phyloP scores from a whole-genome alignment of 2,329 filamentous ascomycete species.

The Bimuria novae-zelandiae region DNA sequence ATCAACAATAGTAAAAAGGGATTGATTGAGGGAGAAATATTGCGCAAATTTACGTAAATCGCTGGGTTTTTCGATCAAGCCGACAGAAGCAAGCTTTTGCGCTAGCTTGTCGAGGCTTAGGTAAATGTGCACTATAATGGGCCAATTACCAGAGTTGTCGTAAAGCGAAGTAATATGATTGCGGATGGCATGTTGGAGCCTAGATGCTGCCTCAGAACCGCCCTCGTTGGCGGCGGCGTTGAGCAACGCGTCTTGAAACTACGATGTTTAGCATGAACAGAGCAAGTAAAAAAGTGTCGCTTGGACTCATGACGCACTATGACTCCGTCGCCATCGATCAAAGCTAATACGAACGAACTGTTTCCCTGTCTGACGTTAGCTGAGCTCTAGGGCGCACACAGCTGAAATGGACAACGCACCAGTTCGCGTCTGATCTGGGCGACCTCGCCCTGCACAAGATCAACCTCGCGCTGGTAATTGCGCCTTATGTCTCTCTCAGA shows the following conservation, averaged over 20 bases:
- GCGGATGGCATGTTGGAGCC: conserved; percentile 48
- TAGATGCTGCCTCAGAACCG: conserved; percentile 53
- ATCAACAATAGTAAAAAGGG: conserved; percentile 54
- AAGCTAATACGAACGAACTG: conserved; percentile 51
- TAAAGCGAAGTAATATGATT: conserved; percentile 49
- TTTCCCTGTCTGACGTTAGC: conserved; percentile 28
- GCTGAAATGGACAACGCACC: conserved; percentile 22
- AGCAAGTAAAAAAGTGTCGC: neutral
- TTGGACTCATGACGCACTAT: conserved; percentile 39
- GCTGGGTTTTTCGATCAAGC: conserved; percentile 45
- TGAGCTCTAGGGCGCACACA: conserved; percentile 4
- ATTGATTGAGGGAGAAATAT: conserved; percentile 50
- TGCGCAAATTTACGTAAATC: conserved; percentile 51
- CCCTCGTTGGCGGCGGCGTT: conserved; percentile 47
- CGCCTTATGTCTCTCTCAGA: conserved; percentile 39
- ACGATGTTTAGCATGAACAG: conserved; percentile 1
- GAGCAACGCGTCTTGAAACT: conserved; percentile 53
- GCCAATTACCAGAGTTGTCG: conserved; percentile 49
- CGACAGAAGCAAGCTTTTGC: conserved; percentile 47
- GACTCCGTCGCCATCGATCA: conserved; percentile 57
- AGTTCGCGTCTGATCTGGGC: conserved; percentile 29
- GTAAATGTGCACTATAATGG: conserved; percentile 53
- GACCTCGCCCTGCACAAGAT: conserved; percentile 25
- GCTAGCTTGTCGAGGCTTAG: conserved; percentile 54
- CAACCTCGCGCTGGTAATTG: conserved; percentile 34